Percentiles rank a stretch among this genome's conserved stretches.
Conservation (phyloP, 176 grass and related monocot genomes). For the Olyra latifolia region DNA sequence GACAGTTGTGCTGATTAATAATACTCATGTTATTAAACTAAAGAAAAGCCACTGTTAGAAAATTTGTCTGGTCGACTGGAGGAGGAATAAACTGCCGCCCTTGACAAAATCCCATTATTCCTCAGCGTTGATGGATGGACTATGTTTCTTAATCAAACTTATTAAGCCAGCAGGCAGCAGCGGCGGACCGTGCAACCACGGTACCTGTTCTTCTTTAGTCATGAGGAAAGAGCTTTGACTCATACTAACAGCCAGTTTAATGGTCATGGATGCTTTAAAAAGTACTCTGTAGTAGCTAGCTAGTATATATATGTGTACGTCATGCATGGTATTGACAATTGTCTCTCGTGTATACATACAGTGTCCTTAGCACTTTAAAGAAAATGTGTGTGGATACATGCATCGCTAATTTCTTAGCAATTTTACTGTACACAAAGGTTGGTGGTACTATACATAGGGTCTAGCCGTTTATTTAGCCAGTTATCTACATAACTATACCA, state of each 20-base stretch:
- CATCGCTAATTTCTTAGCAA: background rate
- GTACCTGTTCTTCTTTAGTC: background rate
- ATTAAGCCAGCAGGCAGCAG: background rate
- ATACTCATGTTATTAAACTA: constrained; percentile 10
- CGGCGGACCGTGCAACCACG: background rate
- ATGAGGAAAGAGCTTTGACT: background rate
- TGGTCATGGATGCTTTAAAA: background rate
- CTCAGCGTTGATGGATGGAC: background rate
- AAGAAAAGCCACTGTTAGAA: background rate
- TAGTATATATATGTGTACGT: background rate
- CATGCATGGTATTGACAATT: constrained; percentile 10
- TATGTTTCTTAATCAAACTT: background rate
- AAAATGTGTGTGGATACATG: background rate
- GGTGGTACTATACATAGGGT: too few relatives aligned
- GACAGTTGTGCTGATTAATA: background rate
- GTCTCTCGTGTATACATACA: background rate
- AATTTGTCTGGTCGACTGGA: constrained; percentile 34
- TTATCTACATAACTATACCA: too few relatives aligned
- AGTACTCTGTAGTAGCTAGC: too few relatives aligned
- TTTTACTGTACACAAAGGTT: too few relatives aligned
- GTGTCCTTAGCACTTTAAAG: background rate
- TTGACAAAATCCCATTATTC: constrained; percentile 12
- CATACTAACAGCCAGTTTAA: background rate
- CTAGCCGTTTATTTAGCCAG: too few relatives aligned
- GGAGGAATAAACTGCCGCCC: constrained; percentile 47